Base-by-base conservation (phyloP, 2,329 filamentous ascomycete species). In the Chrysoporthe austroafricana region DNA sequence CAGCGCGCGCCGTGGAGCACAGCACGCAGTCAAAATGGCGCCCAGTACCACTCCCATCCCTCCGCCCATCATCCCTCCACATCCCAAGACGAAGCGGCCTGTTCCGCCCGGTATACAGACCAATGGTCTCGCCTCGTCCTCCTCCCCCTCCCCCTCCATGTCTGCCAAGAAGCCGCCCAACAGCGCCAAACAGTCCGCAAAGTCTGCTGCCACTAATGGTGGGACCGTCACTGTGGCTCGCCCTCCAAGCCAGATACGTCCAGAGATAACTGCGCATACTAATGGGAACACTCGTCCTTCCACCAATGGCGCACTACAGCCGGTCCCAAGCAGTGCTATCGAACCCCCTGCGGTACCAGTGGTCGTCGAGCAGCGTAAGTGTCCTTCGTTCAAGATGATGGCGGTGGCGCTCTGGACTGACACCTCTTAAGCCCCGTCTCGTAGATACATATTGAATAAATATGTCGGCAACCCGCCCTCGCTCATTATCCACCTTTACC, bases 401-500 rank as follows among this genome's bases (percentile, higher is more conserved):
- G n/a, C 13, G n/a, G 42, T 26, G 39, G 62, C 39, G 4, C 13
- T 34, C 9, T 32, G 39, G 43, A 60, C 68, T 70, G 59, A 70
- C 68, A 11, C 9, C 21, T 18, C 21, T 5, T 36, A 46, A 70
- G 68, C 62, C 46, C 68, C 68, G 42, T 60, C 58, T 11, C 68
- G 62, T 83, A 52, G 88, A 86, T 74, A 82, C 80, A 64, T 70
- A 7, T 52, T 70, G 34, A 66, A 64, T 32, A 70, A 70, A 50
- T 70, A 69, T 48, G 59, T 84, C 80, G 74, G 93, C 83, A 85
- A 85, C 62, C 88, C 90, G 9, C 94, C 96, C 0, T 98, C 95
- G 4, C 83, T 99, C 34, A 88, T 95, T 62, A 83, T 99, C 34
- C 94, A 97, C 77, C 83, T 99, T 43, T 90, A 97, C 76, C 85